These are phyloP conservation scores for Madurella fahalii DNA, from an alignment of 2,329 filamentous ascomycete genomes.

Conservation along the genomic window DNA sequence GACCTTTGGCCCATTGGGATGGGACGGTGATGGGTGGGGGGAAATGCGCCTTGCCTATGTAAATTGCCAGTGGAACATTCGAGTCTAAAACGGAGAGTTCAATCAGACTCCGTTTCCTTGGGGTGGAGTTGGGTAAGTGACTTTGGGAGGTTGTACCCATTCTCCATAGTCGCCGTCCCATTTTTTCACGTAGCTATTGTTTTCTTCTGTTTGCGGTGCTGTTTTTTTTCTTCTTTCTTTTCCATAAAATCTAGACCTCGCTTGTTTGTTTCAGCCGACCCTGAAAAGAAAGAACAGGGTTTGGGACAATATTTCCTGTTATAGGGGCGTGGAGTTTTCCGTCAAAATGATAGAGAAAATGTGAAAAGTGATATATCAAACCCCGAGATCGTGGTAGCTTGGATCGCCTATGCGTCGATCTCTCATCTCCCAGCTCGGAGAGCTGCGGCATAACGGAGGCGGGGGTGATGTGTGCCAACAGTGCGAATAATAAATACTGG, in stretches of 20 bases:
- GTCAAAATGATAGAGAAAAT: not conserved
- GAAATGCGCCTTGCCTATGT: no score
- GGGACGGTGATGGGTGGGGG: no score
- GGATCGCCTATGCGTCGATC: not conserved
- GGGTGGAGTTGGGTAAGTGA: not conserved
- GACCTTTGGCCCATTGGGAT: no score
- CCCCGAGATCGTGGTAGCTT: not conserved
- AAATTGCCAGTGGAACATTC: no score
- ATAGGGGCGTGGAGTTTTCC: not conserved
- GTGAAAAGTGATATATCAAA: not conserved
- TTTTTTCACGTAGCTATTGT: not conserved
- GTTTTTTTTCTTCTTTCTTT: not conserved
- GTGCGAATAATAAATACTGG: not conserved
- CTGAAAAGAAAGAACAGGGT: not conserved
- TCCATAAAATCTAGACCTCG: not conserved
- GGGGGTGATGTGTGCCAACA: not conserved
- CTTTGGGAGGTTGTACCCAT: not conserved
- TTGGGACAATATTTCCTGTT: not conserved
- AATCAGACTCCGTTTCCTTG: not conserved
- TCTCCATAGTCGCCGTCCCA: not conserved
- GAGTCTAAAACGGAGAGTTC: not conserved
- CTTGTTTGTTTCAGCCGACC: not conserved
- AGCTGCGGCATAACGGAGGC: no score
- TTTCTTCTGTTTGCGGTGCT: not conserved
- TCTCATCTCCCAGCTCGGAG: not conserved